phyloP scores from a whole-genome alignment of 2,329 filamentous ascomycete genomes.

The Cladosporium halotolerans region DNA sequence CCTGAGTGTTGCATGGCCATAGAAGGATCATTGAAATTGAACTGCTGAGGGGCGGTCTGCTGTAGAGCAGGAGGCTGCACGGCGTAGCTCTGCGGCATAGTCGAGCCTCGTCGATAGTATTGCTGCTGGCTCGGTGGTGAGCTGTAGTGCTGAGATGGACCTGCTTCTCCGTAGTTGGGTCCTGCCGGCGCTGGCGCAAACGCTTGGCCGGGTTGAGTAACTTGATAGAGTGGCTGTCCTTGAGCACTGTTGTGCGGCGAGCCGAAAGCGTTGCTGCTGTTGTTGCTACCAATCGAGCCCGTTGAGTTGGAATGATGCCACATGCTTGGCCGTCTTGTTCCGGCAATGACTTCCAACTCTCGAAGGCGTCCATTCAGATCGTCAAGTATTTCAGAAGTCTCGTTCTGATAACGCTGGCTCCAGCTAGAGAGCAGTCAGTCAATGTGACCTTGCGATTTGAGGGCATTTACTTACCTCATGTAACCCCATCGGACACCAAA shows the following conservation, averaged over 20 bases:
- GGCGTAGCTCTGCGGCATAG: neutral
- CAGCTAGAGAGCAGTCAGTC: slow-evolving; percentile 29
- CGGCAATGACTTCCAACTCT: slow-evolving; percentile 23
- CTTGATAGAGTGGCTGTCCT: slow-evolving; percentile 1
- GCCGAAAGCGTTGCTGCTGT: slow-evolving; percentile 17
- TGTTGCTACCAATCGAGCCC: slow-evolving; percentile 22
- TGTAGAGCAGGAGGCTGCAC: neutral
- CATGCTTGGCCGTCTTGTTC: slow-evolving; percentile 21
- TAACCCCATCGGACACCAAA: slow-evolving; percentile 45
- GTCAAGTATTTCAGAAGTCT: slow-evolving; percentile 36
- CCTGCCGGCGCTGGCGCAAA: slow-evolving; percentile 3
- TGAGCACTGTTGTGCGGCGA: slow-evolving; percentile 15
- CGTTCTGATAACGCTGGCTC: slow-evolving; percentile 44
- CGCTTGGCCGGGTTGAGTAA: slow-evolving; percentile 11
- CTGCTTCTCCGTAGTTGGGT: slow-evolving; percentile 6
- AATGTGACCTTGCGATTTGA: neutral
- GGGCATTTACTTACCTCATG: slow-evolving; percentile 29
- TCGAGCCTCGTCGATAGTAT: slow-evolving; percentile 12
- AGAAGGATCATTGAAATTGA: slow-evolving; percentile 16
- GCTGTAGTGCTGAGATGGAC: slow-evolving; percentile 16
- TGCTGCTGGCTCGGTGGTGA: slow-evolving; percentile 16
- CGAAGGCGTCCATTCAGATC: slow-evolving; percentile 36
- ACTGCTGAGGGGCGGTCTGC: slow-evolving; percentile 14
- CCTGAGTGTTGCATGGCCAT: neutral
- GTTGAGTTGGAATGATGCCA: slow-evolving; percentile 23